Evolutionary conservation across 2,329 filamentous ascomycete genomes (phyloP), one percentile per base, ranked within the genome.

Genomic region (Aspergillus sp.): DNA sequence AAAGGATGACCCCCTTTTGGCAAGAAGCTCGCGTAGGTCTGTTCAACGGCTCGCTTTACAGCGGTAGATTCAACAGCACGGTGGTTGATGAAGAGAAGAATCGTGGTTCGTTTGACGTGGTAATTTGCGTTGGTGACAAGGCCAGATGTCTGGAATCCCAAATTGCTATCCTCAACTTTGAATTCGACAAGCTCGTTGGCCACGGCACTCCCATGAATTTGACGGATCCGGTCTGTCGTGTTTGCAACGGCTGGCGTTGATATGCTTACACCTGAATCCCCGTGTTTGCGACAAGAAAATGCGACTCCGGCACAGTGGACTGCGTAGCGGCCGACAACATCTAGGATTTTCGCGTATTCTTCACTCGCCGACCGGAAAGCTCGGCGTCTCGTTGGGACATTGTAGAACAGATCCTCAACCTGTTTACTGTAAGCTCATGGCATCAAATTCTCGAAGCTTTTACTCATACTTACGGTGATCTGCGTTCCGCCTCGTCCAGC

Each of bases 341-440:
- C 95, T 26, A 98, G 87, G 58, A 99, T 97, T 78, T 98, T 99
- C 70, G 96, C 92, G 79, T 96, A 98, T 73, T 99, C 96, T 71
- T 99, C 95, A 42, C 92, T 91, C 18, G 90, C 80, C 14, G 94
- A 98, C 46, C 95, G 87, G 71, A 99, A 99, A 11, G 96, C 95
- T 65, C 88, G 87, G 39, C 93, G 87, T 24, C 95, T 86, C 9
- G 90, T 96, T 0, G 92, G 93, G 1, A 98, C 87, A 69, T 97
- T 99, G 81, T 96, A 99, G 75, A 99, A 99, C 11, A 99, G 79
- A 73, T 99, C 95, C 71, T 99, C 94, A 16, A 99, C 85, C 84
- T 85, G 42, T 42, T 2, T 18, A 16, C 1, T 4, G 29, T 65
- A 22, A 62, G 49, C 24, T 18, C 63, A 54, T 52, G 12, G 3